Conservation (phyloP, 495 filamentous ascomycete genomes). For the Aspergillus nanangensis region DNA sequence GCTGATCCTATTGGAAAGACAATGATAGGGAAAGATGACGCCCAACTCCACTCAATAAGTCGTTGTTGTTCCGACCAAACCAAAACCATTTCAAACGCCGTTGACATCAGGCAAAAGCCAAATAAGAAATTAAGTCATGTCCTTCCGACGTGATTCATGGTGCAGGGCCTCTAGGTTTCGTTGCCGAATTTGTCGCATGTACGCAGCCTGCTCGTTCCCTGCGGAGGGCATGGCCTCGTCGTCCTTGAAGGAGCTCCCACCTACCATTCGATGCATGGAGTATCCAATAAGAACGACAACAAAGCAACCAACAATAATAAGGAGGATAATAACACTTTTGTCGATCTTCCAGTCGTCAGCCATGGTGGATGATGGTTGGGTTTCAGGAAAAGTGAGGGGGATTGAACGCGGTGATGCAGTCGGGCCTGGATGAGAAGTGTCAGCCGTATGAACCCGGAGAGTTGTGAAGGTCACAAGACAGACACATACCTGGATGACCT, state of each 20-base stretch:
- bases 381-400: not conserved
- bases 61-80: no score
- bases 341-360: not conserved
- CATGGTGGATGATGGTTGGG: not conserved
- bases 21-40: no score
- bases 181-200: constrained; percentile 8
- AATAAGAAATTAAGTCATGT: not conserved
- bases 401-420: not conserved
- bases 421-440: no score
- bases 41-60: no score
- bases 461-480: no score
- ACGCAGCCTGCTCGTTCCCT: constrained; percentile 4
- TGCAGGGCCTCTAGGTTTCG: constrained; percentile 3
- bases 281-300: not conserved
- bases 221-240: not conserved
- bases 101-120: not conserved
- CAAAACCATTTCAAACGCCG: not conserved
- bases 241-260: not conserved
- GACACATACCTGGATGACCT: no score
- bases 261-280: not conserved
- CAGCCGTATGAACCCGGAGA: no score
- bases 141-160: not conserved
- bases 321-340: not conserved
- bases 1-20: no score
- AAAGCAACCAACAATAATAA: not conserved